These are phyloP conservation scores for Allantophomopsis cytisporea DNA, from an alignment of 2,329 filamentous ascomycete genomes.

Conservation along the genomic window DNA sequence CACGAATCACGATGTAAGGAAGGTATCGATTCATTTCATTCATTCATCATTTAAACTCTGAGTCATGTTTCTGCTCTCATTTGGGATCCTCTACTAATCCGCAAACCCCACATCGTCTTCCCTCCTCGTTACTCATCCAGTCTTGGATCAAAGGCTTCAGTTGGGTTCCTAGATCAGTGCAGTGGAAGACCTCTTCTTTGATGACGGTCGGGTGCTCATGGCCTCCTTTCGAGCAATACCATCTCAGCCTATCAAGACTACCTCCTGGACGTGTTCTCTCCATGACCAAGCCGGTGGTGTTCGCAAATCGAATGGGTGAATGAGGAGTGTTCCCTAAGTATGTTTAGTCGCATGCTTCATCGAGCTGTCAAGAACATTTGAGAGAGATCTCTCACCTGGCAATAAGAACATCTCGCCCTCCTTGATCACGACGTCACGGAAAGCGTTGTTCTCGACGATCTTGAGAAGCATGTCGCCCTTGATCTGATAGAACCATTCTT, in stretches of 20 bases:
- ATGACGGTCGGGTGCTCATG: slow-evolving; percentile 36
- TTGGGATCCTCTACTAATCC: slow-evolving; percentile 49
- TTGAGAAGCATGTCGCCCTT: slow-evolving; percentile 82
- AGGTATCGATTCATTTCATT: too few relatives aligned
- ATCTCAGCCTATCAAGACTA: slow-evolving; percentile 24
- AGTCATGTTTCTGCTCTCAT: neutral
- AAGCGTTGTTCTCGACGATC: slow-evolving; percentile 57
- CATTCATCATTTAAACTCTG: too few relatives aligned
- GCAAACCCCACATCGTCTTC: slow-evolving; percentile 61
- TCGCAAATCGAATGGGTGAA: slow-evolving; percentile 78
- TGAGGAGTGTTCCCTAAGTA: slow-evolving; percentile 67
- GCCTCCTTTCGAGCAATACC: neutral
- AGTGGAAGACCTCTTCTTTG: slow-evolving; percentile 73
- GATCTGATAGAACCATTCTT: slow-evolving; percentile 96
- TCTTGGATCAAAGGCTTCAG: slow-evolving; percentile 77
- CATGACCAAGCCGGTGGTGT: slow-evolving; percentile 81
- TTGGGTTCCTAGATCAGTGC: slow-evolving; percentile 78
- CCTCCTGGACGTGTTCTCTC: slow-evolving; percentile 63
- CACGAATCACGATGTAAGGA: too few relatives aligned
- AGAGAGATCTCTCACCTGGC: slow-evolving; percentile 25
- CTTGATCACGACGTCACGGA: slow-evolving; percentile 73
- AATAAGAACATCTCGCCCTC: slow-evolving; percentile 88
- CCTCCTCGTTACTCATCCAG: slow-evolving; percentile 54
- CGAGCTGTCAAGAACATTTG: too few relatives aligned
- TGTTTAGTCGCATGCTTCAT: neutral